These are phyloP conservation scores for Hymenoscyphus fraxineus DNA, from an alignment of 2,329 filamentous ascomycete species.

Conservation along the genomic window DNA sequence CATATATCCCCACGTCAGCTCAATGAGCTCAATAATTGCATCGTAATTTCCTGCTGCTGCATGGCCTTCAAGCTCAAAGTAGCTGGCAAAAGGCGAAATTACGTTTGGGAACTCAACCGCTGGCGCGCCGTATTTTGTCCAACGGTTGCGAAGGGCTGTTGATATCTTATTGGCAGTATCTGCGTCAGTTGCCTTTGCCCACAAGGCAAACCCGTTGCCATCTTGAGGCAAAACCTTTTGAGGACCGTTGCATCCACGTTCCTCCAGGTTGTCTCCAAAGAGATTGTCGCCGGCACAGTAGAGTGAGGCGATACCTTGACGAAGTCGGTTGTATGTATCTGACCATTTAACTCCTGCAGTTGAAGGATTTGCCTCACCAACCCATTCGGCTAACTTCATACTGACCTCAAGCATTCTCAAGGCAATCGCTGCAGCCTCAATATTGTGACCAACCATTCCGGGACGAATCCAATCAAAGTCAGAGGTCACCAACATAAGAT, in stretches of 20 bases:
- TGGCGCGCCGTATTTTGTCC: slow-evolving; percentile 46
- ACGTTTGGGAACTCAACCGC: slow-evolving; percentile 44
- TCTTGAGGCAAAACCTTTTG: slow-evolving; percentile 56
- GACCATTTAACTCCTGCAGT: slow-evolving; percentile 18
- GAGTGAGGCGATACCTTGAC: slow-evolving; percentile 22
- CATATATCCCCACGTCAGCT: slow-evolving; percentile 53
- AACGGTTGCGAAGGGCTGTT: slow-evolving; percentile 22
- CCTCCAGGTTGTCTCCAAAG: slow-evolving; percentile 47
- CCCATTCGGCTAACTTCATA: slow-evolving; percentile 39
- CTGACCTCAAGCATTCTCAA: slow-evolving; percentile 38
- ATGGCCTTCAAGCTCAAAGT: slow-evolving; percentile 45
- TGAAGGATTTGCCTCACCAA: slow-evolving; percentile 33
- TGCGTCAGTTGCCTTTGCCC: slow-evolving; percentile 33
- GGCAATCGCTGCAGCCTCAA: slow-evolving; percentile 32
- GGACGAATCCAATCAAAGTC: slow-evolving; percentile 30
- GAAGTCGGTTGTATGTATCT: slow-evolving; percentile 16
- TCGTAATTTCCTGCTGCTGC: slow-evolving; percentile 39
- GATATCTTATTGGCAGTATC: slow-evolving; percentile 21
- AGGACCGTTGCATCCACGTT: slow-evolving; percentile 44
- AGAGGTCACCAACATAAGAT: slow-evolving; percentile 32
- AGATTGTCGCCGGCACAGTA: slow-evolving; percentile 41
- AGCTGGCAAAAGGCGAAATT: slow-evolving; percentile 46
- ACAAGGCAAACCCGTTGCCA: slow-evolving; percentile 52
- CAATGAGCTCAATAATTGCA: slow-evolving; percentile 42
- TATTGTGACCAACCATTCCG: slow-evolving; percentile 33